Percentiles rank a stretch among this genome's conserved stretches.
Conservation (phyloP, 2,329 filamentous ascomycete species). For the Hypoxylon sp. region DNA sequence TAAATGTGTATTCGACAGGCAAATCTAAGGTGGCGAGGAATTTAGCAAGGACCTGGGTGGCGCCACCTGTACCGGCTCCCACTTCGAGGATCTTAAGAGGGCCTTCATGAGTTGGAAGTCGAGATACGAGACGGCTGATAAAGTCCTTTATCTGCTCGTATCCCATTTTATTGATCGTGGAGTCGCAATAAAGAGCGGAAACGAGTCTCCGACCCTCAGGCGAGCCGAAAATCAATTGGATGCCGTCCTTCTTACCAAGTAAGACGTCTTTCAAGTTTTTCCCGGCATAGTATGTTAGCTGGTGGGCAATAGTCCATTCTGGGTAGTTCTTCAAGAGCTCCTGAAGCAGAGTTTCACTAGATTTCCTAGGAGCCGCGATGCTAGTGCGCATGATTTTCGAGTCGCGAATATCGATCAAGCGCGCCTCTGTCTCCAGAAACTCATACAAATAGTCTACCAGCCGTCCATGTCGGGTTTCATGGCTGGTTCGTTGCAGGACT, state of each 20-base stretch:
- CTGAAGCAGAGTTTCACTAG: conserved; percentile 46
- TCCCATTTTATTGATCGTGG: conserved; percentile 52
- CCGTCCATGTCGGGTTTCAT: conserved; percentile 50
- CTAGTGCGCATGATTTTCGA: conserved; percentile 49
- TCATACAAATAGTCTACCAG: conserved; percentile 55
- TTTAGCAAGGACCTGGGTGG: conserved; percentile 45
- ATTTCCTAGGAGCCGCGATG: conserved; percentile 42
- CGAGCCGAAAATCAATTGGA: conserved; percentile 56
- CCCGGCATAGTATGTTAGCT: conserved; percentile 42
- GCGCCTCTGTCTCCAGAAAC: conserved; percentile 53
- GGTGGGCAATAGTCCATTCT: conserved; percentile 45
- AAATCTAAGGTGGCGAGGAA: conserved; percentile 36
- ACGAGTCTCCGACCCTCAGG: conserved; percentile 53
- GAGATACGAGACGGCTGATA: conserved; percentile 39
- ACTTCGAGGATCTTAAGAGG: conserved; percentile 55
- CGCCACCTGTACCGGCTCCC: conserved; percentile 55
- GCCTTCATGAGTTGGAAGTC: conserved; percentile 1
- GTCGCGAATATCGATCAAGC: conserved; percentile 49
- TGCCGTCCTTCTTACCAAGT: conserved; percentile 53
- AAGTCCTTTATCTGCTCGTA: conserved; percentile 53
- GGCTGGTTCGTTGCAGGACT: conserved; percentile 47
- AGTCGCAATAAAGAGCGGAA: conserved; percentile 54
- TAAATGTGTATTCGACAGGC: conserved; percentile 56
- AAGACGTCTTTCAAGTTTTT: conserved; percentile 47
- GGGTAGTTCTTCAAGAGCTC: conserved; percentile 48